Percentiles rank a stretch among this genome's conserved stretches.
Conservation (phyloP, 2,329 filamentous ascomycete species). For the Monosporascus ibericus region DNA sequence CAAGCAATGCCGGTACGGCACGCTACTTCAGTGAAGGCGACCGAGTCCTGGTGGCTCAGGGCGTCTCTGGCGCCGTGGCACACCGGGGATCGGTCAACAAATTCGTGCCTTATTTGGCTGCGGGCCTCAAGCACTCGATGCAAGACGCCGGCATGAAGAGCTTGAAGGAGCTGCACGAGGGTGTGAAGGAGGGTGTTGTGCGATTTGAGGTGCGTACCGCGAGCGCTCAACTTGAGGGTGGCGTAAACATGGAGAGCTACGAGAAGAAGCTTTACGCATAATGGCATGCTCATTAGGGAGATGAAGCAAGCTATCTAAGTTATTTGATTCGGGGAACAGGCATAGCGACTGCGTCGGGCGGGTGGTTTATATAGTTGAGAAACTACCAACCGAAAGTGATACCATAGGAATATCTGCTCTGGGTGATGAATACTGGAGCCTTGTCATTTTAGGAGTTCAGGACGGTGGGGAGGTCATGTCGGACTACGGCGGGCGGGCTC, state of each 20-base stretch:
- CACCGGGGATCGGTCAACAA: slow-evolving; percentile 83
- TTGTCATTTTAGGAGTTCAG: slow-evolving; percentile 11
- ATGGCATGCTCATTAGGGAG: not conserved
- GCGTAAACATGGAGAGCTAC: slow-evolving; percentile 97
- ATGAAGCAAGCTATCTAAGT: not conserved
- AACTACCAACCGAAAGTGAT: slow-evolving; percentile 13
- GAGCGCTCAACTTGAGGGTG: slow-evolving; percentile 92
- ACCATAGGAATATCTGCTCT: slow-evolving; percentile 11
- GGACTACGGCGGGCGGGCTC: slow-evolving; percentile 1
- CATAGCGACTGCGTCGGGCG: not conserved
- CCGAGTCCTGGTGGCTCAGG: slow-evolving; percentile 89
- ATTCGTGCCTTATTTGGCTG: slow-evolving; percentile 92
- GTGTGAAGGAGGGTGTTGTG: slow-evolving; percentile 67
- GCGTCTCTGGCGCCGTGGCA: slow-evolving; percentile 81
- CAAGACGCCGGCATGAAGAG: slow-evolving; percentile 90
- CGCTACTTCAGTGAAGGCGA: slow-evolving; percentile 98
- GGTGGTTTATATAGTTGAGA: slow-evolving; percentile 2
- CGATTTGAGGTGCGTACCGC: slow-evolving; percentile 93
- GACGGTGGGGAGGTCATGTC: slow-evolving; percentile 9
- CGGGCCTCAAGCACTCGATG: slow-evolving; percentile 93
- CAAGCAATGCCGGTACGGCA: slow-evolving; percentile 90
- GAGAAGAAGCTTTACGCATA: slow-evolving; percentile 99
- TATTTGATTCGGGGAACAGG: not conserved
- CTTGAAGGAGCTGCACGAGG: slow-evolving; percentile 67
- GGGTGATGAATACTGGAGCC: slow-evolving; percentile 10